Evolutionary conservation across 305 asterid species (phyloP).

Genomic region (Rubia peregrina): DNA sequence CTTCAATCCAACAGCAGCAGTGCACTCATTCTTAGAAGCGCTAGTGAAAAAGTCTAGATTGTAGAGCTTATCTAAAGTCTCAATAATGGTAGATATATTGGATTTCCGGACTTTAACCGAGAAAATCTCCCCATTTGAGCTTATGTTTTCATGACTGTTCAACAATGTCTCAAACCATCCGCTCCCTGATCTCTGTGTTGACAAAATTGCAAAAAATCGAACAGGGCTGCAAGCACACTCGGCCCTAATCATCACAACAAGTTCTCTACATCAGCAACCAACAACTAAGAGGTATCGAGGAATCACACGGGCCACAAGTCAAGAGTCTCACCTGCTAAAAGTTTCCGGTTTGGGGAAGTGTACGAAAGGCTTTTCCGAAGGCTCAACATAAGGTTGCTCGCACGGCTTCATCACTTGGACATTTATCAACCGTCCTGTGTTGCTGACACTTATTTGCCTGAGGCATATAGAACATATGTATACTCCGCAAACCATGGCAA

Average conservation of each 20-base stretch:
- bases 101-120: conserved; percentile 59
- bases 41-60: conserved; percentile 70
- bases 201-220: conserved; percentile 63
- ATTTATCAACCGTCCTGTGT: conserved; percentile 23
- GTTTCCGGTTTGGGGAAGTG: conserved; percentile 79
- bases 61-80: conserved; percentile 66
- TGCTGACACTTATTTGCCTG: conserved; percentile 45
- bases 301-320: background rate
- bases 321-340: conserved; percentile 53
- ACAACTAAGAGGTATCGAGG: background rate
- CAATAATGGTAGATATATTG: conserved; percentile 56
- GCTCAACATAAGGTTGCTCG: conserved; percentile 36
- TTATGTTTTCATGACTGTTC: conserved; percentile 71
- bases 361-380: conserved; percentile 52
- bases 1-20: conserved; percentile 92
- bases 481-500: conserved; percentile 69
- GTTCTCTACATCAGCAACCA: background rate
- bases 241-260: conserved; percentile 37
- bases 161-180: conserved; percentile 92
- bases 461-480: conserved; percentile 67
- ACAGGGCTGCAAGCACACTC: conserved; percentile 78
- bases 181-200: conserved; percentile 90
- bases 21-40: conserved; percentile 89
- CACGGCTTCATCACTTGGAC: conserved; percentile 55
- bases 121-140: conserved; percentile 91